Evolutionary conservation across 2,329 filamentous ascomycete species (phyloP), one percentile per base, ranked within the genome.

Genomic region (Stachybotrys chartarum): DNA sequence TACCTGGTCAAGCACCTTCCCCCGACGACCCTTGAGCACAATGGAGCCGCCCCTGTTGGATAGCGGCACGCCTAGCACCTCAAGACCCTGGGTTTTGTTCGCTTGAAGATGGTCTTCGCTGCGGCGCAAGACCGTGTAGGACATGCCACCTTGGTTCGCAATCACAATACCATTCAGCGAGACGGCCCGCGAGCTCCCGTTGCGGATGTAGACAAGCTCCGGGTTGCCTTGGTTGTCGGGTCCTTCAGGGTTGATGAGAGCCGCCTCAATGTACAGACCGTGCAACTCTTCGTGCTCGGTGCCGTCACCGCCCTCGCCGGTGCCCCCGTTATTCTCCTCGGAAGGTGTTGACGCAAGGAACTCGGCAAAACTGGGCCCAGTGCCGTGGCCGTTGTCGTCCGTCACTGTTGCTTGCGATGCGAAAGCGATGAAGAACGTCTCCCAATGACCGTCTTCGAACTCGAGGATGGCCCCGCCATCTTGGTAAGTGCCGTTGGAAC

Each of bases 371-470:
- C 55, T 55, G 35, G 53, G 55, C 44, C 55, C 45, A 44, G 52
- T 51, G 50, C 50, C 30, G 55, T 56, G 42, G 30, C 32, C 52
- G 54, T 44, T 49, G 50, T 45, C 50, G 51, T 55, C 54, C 3
- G 56, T 60, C 54, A 57, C 53, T 17, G 55, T 18, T 39, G 55
- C 32, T 35, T 59, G 55, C 7, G 55, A 57, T 10, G 57, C 51
- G 53, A 60, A 59, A 30, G 51, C 54, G 12, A 58, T 53, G 42
- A 59, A 56, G 24, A 58, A 52, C 5, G 53, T 54, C 44, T 59
- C 57, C 51, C 52, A 60, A 18, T 52, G 53, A 8, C 45, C 53
- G 49, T 59, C 56, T 6, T 35, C 42, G 46, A 55, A 60, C 45
- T 58, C 44, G 12, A 60, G 12, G 48, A 56, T 32, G 10, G 57